Percentiles rank a stretch among this genome's conserved stretches.
Evolutionary conservation across 2,329 filamentous ascomycete species (phyloP).

Genomic region (Niveomyces coronatus): DNA sequence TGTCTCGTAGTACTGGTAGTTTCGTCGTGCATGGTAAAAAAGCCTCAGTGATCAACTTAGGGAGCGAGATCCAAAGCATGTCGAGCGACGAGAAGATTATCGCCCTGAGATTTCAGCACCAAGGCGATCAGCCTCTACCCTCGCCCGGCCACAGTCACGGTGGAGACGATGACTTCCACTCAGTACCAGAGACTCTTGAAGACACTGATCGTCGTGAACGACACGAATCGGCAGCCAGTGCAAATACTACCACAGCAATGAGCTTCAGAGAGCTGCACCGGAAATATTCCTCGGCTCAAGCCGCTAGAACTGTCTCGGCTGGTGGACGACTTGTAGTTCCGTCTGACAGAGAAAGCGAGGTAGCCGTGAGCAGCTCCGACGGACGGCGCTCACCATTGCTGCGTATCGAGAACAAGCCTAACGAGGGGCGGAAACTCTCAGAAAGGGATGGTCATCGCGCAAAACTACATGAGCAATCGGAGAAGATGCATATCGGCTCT

Average conservation of each 20-base stretch:
- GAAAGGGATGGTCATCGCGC: too few relatives aligned
- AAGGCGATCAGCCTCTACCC: slow-evolving; percentile 25
- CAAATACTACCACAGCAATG: slow-evolving; percentile 55
- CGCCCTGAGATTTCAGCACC: slow-evolving; percentile 44
- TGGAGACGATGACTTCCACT: slow-evolving; percentile 41
- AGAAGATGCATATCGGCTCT: not conserved
- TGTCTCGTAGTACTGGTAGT: slow-evolving; percentile 71
- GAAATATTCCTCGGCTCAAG: slow-evolving; percentile 46
- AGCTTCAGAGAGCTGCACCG: slow-evolving; percentile 55
- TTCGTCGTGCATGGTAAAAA: slow-evolving; percentile 98
- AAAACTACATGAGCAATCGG: too few relatives aligned
- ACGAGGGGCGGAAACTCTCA: slow-evolving; percentile 14
- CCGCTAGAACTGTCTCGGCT: slow-evolving; percentile 30
- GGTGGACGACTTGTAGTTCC: slow-evolving; percentile 35
- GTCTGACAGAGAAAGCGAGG: slow-evolving; percentile 51
- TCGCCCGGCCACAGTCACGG: slow-evolving; percentile 26
- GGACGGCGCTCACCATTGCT: slow-evolving; percentile 46
- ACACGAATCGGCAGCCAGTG: slow-evolving; percentile 52
- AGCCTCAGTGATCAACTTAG: slow-evolving; percentile 93
- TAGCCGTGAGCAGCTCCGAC: slow-evolving; percentile 49
- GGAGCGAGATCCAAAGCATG: slow-evolving; percentile 76
- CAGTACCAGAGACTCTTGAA: slow-evolving; percentile 36
- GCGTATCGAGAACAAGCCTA: slow-evolving; percentile 34
- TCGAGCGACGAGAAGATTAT: slow-evolving; percentile 62
- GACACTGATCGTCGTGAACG: slow-evolving; percentile 36